Conservation (phyloP, 1,284 basidiomycete species). For the Sphagnurus paluster region DNA sequence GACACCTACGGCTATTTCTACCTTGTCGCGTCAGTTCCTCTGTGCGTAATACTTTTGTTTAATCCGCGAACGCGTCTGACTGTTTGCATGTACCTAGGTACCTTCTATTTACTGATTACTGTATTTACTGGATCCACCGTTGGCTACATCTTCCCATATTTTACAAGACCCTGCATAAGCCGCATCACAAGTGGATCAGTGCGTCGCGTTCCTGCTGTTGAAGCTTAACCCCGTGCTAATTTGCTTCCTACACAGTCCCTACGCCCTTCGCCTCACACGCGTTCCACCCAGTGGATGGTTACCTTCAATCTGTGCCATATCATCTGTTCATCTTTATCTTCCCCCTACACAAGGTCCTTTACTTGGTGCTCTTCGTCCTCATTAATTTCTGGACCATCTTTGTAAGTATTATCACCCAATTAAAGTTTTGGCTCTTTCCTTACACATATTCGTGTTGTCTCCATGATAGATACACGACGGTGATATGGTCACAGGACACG, state of each 20-base stretch:
- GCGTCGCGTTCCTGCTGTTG: conserved; percentile 32
- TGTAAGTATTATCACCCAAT: conserved; percentile 40
- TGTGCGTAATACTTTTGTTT: conserved; percentile 47
- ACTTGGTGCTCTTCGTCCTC: conserved; percentile 81
- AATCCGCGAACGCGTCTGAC: conserved; percentile 6
- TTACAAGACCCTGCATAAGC: conserved; percentile 94
- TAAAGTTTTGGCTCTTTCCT: conserved; percentile 6
- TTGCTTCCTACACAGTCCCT: conserved; percentile 61
- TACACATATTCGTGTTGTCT: background rate
- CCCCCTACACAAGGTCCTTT: conserved; percentile 85
- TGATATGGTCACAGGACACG: conserved; percentile 98
- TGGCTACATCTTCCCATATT: conserved; percentile 83
- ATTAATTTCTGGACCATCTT: conserved; percentile 94
- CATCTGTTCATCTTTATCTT: conserved; percentile 93
- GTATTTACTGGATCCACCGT: conserved; percentile 96
- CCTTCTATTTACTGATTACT: conserved; percentile 89
- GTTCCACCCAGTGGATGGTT: conserved; percentile 97
- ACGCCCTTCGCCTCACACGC: conserved; percentile 97
- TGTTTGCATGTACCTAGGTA: conserved; percentile 52
- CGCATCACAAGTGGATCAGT: conserved; percentile 99
- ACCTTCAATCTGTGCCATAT: conserved; percentile 91
- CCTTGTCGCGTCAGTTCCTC: conserved; percentile 57
- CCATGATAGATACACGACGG: conserved; percentile 90
- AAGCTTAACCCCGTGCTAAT: background rate
- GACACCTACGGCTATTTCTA: conserved; percentile 73